Base-by-base conservation (phyloP, 257 asterid genomes). In the Solanum paucissectum region DNA sequence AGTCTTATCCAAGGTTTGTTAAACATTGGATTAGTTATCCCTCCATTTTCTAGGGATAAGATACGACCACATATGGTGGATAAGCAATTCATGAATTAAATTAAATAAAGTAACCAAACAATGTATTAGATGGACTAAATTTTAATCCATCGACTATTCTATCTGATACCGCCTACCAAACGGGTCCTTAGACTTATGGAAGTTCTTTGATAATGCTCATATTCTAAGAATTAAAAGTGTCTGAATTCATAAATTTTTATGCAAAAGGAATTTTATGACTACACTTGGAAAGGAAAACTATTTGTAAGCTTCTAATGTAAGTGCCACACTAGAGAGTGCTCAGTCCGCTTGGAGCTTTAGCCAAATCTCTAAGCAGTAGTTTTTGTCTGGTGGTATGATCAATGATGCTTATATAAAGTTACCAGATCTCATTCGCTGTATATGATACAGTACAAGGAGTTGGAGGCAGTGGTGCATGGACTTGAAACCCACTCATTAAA, bases 401-500 rank as follows among this genome's bases (percentile, higher is more conserved):
- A 62, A 62, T 62, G 68, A 46, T 81, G 68, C 68, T 81, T 81
- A 81, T 46, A 18, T 46, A 46, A 46, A 44, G 42, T 81, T 46
- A 46, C 36, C 42, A 46, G 85, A 49, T 21, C 85, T 46, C 40
- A 46, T 69, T 71, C 14, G 7, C 88, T 33, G 33, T 29, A 20
- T 86, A 44, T 86, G 83, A 86, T 86, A 13, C 95, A 96, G 99
- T 96, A 95, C 93, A 96, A 95, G 89, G 88, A 90, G 91, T 90
- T 96, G 93, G 99, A 95, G 92, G 91, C 94, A 86, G 92, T 96
- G 97, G 87, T 94, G 89, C 92, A 87, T 44, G 95, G 92, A 88
- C 96, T 94, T 33, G 92, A 91, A 88, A 89, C 94, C 82, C 95
- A 94, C 87, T 86, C 91, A 76, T 87, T 92, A 87, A 89, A 88